Evolutionary conservation across 352 stramenopile species (phyloP), one percentile per base, ranked within the genome.

Genomic region (Phytophthora cryptogea): DNA sequence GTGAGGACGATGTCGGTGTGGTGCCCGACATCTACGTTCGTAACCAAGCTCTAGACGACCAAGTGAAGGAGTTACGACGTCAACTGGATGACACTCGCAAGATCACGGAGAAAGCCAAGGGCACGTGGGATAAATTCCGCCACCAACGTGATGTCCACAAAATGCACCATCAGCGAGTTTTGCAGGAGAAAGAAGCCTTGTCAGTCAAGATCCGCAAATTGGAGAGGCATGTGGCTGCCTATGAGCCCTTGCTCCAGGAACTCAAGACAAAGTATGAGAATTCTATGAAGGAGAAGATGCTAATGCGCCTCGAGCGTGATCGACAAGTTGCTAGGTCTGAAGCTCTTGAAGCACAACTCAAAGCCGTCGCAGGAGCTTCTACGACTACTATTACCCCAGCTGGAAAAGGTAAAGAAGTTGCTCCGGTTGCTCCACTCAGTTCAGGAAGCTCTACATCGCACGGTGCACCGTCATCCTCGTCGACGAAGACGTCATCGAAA

Each of bases 261-360:
- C 76, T 98, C 28, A 95, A 97, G 59, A 64, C 74, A 50, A 98
- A 98, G 70, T 98, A 98, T 65, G 89, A 97, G 63, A 89, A 90
- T 43, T 92, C 90, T 6, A 98, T 98, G 87, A 98, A 98, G 68
- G 95, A 98, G 67, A 98, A 98, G 66, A 98, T 98, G 94, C 87
- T 98, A 28, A 97, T 97, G 84, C 86, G 90, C 6, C 86, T 98
- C 37, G 93, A 98, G 66, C 73, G 94, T 16, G 95, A 98, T 56
- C 88, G 92, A 1, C 86, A 96, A 52, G 89, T 84, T 28, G 90
- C 93, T 14, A 89, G 83, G 50, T 85, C 89, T 6, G 87, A 97
- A 46, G 87, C 88, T n/a, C 74, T 98, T 1, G 90, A 97, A 57
- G 59, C 69, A 10, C 90, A 98, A 53, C 68, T 98, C 10, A 89